Evolutionary conservation across 768 basidiomycete genomes (phyloP).

Genomic region (Dacryopinax primogenitus): DNA sequence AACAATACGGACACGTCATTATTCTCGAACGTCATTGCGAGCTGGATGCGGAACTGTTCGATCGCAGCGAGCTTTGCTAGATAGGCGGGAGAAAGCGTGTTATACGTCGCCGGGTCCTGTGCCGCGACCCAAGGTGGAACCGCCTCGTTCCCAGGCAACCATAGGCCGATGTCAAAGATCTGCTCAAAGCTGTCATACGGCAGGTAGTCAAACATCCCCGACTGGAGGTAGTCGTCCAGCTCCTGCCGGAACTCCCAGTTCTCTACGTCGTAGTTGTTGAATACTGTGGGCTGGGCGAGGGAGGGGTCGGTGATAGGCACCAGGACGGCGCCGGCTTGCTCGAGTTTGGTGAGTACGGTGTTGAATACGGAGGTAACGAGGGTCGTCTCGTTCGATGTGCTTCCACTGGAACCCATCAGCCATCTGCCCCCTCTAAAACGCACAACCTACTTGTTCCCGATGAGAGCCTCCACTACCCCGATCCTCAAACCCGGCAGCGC

Average conservation of each 20-base stretch:
- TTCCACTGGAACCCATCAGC: neutral
- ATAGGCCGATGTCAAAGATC: neutral
- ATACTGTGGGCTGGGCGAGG: neutral
- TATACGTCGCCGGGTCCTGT: neutral
- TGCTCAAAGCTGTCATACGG: conserved; percentile 6
- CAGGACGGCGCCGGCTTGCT: neutral
- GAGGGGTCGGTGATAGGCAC: neutral
- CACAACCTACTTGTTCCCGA: neutral
- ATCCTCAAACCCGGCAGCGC: neutral
- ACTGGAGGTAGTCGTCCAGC: neutral
- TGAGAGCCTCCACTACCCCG: neutral
- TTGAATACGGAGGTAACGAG: neutral
- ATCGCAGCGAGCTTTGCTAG: neutral
- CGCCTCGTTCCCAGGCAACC: neutral
- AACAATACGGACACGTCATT: conserved; percentile 1
- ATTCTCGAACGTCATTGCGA: neutral
- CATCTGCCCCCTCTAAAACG: neutral
- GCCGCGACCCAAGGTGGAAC: conserved; percentile 5
- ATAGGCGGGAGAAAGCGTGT: neutral
- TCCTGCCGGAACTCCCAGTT: conserved; percentile 9
- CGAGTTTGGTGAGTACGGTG: neutral
- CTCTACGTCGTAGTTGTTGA: conserved; percentile 6
- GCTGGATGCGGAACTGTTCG: conserved; percentile 4
- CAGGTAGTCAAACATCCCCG: neutral
- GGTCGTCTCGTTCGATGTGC: conserved; percentile 4